phyloP scores from a whole-genome alignment of 495 filamentous ascomycete genomes.

The Diplogelasinospora grovesii region DNA sequence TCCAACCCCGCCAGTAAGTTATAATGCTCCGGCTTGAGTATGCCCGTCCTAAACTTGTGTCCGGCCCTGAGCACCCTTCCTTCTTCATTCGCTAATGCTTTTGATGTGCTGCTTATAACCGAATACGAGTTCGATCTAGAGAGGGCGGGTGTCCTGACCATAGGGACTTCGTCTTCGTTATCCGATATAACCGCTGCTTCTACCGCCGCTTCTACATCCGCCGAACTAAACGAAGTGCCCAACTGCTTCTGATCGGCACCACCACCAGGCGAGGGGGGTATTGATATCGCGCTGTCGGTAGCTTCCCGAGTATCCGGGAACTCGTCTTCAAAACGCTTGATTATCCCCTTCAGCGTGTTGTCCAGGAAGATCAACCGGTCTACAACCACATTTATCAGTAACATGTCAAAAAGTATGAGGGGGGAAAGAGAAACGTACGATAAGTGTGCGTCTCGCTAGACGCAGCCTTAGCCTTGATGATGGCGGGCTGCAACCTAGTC shows the following conservation, averaged over 20 bases:
- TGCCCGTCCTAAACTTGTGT: slow-evolving; percentile 65
- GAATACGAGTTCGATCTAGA: slow-evolving; percentile 62
- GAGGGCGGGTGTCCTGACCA: slow-evolving; percentile 24
- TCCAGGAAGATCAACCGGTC: slow-evolving; percentile 85
- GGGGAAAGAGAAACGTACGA: slow-evolving; percentile 48
- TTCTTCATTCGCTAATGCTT: slow-evolving; percentile 79
- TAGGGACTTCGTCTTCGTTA: slow-evolving; percentile 30
- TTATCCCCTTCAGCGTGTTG: slow-evolving; percentile 80
- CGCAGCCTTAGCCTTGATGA: slow-evolving; percentile 60
- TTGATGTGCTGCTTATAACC: slow-evolving; percentile 71
- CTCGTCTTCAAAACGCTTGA: slow-evolving; percentile 90
- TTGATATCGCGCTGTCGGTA: slow-evolving; percentile 14
- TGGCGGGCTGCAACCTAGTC: slow-evolving; percentile 71
- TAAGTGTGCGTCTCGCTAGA: slow-evolving; percentile 57
- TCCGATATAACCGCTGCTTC: slow-evolving; percentile 15
- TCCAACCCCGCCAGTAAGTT: slow-evolving; percentile 34
- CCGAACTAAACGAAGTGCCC: background rate
- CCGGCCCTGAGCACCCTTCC: slow-evolving; percentile 79
- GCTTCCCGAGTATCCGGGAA: slow-evolving; percentile 73
- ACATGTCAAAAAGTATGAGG: background rate
- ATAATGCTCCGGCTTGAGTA: slow-evolving; percentile 41
- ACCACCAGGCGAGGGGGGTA: slow-evolving; percentile 20
- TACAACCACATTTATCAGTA: slow-evolving; percentile 35
- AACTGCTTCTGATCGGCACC: slow-evolving; percentile 18
- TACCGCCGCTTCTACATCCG: too few relatives aligned